These are phyloP conservation scores for Saccharomycopsis fodiens DNA, from an alignment of 805 yeast species.

Conservation along the genomic window DNA sequence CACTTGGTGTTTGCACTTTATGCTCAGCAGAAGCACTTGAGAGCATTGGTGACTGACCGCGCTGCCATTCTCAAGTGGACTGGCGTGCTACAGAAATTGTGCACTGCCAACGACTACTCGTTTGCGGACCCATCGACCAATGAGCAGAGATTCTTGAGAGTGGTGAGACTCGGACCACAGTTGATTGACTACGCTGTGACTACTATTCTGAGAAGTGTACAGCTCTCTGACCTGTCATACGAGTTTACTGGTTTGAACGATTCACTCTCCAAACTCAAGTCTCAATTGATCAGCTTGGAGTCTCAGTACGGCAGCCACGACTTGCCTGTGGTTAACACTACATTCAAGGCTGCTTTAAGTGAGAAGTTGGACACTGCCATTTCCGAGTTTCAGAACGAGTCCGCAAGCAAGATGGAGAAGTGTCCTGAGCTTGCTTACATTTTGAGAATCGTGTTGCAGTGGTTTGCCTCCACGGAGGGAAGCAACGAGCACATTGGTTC, in stretches of 20 bases:
- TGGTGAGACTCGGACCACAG: conserved; percentile 31
- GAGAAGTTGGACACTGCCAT: background rate
- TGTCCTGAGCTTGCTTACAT: conserved; percentile 3
- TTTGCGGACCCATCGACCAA: background rate
- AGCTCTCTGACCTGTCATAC: background rate
- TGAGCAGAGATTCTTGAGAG: background rate
- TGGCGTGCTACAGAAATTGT: background rate
- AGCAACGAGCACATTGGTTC: no score
- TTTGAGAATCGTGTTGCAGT: conserved; percentile 2
- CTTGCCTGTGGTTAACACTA: conserved; percentile 25
- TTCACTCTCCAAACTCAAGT: background rate
- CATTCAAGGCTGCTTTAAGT: conserved; percentile 26
- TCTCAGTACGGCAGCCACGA: conserved; percentile 18
- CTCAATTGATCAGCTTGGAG: background rate
- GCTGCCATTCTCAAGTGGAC: background rate
- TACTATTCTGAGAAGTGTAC: conserved; percentile 15
- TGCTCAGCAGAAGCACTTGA: conserved; percentile 42
- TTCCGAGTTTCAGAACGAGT: conserved; percentile 39
- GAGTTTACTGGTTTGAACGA: background rate
- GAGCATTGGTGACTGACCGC: conserved; percentile 16
- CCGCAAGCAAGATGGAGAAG: conserved; percentile 21
- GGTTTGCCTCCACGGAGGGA: background rate
- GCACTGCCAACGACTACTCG: background rate
- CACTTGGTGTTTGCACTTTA: conserved; percentile 55
- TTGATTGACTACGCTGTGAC: conserved; percentile 30